These are phyloP conservation scores for Pisolithus marmoratus DNA, from an alignment of 768 basidiomycete genomes.

Conservation along the genomic window DNA sequence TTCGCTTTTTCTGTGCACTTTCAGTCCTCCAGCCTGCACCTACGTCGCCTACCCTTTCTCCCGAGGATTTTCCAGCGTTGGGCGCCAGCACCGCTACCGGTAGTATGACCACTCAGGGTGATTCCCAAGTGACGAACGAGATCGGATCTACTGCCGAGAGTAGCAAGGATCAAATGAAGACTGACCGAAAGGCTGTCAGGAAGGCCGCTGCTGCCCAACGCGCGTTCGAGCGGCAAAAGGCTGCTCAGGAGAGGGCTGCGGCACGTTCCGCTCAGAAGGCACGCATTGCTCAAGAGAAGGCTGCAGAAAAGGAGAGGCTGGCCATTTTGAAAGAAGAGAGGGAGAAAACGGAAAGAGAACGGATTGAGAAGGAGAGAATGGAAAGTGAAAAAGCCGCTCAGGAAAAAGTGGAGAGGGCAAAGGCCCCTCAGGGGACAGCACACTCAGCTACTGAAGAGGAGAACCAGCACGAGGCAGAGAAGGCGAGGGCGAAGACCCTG, in stretches of 20 bases:
- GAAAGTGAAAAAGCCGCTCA: slow-evolving; percentile 32
- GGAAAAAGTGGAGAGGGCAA: slow-evolving; percentile 28
- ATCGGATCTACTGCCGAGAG: slow-evolving; percentile 28
- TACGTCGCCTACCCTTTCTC: slow-evolving; percentile 48
- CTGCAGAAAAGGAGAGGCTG: slow-evolving; percentile 45
- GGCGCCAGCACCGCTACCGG: slow-evolving; percentile 9
- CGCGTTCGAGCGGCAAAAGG: slow-evolving; percentile 53
- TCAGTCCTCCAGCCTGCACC: slow-evolving; percentile 33
- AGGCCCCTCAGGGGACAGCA: slow-evolving; percentile 23
- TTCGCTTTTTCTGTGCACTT: slow-evolving; percentile 12
- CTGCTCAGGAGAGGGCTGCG: slow-evolving; percentile 53
- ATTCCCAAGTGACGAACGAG: slow-evolving; percentile 17
- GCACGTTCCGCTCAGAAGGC: slow-evolving; percentile 48
- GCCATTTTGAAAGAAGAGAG: slow-evolving; percentile 34
- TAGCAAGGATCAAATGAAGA: slow-evolving; percentile 47
- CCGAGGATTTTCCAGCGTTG: slow-evolving; percentile 74
- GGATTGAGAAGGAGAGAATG: slow-evolving; percentile 33
- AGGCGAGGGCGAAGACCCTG: slow-evolving; percentile 19
- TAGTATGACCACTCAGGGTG: slow-evolving; percentile 9
- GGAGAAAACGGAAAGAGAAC: slow-evolving; percentile 33
- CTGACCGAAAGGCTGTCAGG: slow-evolving; percentile 59
- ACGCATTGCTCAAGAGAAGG: slow-evolving; percentile 48
- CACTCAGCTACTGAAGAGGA: slow-evolving; percentile 20
- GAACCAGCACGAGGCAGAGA: slow-evolving; percentile 25
- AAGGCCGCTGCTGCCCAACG: slow-evolving; percentile 59